Base-by-base conservation (phyloP, 1,284 basidiomycete genomes). In the Limonomyces culmigenus region DNA sequence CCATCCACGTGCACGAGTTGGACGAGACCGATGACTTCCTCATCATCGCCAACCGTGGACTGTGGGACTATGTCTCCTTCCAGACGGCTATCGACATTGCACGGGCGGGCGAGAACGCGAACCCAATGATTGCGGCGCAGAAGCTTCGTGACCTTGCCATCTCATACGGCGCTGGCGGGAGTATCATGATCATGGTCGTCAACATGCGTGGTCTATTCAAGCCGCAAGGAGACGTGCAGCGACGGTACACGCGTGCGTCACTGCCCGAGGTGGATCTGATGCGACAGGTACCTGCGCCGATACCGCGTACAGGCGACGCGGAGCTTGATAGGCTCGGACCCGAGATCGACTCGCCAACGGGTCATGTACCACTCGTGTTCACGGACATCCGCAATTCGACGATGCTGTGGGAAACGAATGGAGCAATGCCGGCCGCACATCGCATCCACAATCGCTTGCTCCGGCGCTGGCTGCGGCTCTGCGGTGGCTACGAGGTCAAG, bases 371-470 rank as follows among this genome's bases (percentile, higher is more conserved):
- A 13, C 70, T 99, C 36, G 93, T 95, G 16, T 99, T 99, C 58
- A 99, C 93, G 14, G 95, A 98, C 60, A 97, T 99, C 47, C 77
- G 86, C 36, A 97, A 97, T 49, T 98, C 95, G 42, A 98, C 95
- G 0, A 79, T 85, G 41, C 63, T 98, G 2, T 99, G 95, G 95
- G 95, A 99, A 52, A 81, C 79, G 34, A 98, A 98, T 50, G 74
- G 81, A 0, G 92, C 92, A 3, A 98, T 98, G 93, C 78, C 84
- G 32, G 81, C 85, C 0, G 92, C 93, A 2, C 95, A 97, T 70
- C 74, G 80, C 27, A 59, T 91, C 49, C 95, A 98, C 60, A 95
- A 97, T 54, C 70, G 65, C 41, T 63, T 97, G 12, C 67, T 98
- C 40, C 77, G 93, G 16, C 70, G 92, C 8, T 80, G 87, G 45